These are phyloP conservation scores for Eimeria zaria DNA, from an alignment of 169 alveolate genomes.

Conservation along the genomic window DNA sequence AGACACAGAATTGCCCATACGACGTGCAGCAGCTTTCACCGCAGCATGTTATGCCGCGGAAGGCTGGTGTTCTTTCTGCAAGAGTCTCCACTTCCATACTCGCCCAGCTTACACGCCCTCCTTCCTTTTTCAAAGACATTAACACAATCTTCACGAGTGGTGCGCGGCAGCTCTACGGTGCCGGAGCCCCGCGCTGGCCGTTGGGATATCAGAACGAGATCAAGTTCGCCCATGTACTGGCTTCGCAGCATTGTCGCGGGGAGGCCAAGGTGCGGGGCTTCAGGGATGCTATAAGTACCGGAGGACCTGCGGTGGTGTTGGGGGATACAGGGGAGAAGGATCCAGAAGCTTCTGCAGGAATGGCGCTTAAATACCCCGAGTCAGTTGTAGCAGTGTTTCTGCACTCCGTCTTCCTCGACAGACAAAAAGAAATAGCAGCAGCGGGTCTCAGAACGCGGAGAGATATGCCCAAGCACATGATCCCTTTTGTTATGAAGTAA, in stretches of 20 bases:
- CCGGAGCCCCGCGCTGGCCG: slow-evolving; percentile 47
- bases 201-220: slow-evolving; percentile 52
- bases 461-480: slow-evolving; percentile 1
- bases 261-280: slow-evolving; percentile 72
- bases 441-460: neutral
- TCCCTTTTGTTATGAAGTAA: slow-evolving; percentile 18
- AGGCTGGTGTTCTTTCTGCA: slow-evolving; percentile 66
- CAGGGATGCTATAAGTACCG: slow-evolving; percentile 42
- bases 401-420: slow-evolving; percentile 63
- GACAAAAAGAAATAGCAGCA: neutral
- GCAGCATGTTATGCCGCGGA: slow-evolving; percentile 59
- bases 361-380: slow-evolving; percentile 51
- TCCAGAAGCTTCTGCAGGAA: slow-evolving; percentile 78
- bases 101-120: slow-evolving; percentile 49
- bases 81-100: slow-evolving; percentile 65
- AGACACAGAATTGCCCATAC: slow-evolving; percentile 28
- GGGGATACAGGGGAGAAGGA: slow-evolving; percentile 82
- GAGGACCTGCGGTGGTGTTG: slow-evolving; percentile 47
- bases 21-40: neutral
- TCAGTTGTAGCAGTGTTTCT: slow-evolving; percentile 30
- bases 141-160: slow-evolving; percentile 46
- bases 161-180: slow-evolving; percentile 69
- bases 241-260: slow-evolving; percentile 79
- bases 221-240: slow-evolving; percentile 27
- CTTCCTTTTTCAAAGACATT: slow-evolving; percentile 57